These are phyloP conservation scores for Fraxinus paxiana DNA, from an alignment of 305 asterid genomes.

Conservation along the genomic window DNA sequence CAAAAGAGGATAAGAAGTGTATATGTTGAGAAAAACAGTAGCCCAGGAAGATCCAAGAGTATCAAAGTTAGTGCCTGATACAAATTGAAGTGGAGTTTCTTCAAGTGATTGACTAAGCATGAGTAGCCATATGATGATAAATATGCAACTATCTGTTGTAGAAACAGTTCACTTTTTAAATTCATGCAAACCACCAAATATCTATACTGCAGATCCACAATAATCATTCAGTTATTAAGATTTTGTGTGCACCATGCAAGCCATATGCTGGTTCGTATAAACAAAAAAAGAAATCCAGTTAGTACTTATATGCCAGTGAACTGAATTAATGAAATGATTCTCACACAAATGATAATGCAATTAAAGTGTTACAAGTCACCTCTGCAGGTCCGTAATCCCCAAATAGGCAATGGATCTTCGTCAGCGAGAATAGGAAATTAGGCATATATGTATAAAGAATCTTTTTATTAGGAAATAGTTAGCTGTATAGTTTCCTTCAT, in stretches of 20 bases:
- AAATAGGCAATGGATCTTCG: neutral
- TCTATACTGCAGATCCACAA: slow-evolving; percentile 6
- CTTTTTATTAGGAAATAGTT: neutral
- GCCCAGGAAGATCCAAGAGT: slow-evolving; percentile 79
- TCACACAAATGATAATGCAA: slow-evolving; percentile 1
- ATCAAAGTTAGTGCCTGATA: slow-evolving; percentile 62
- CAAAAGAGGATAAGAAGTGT: slow-evolving; percentile 91
- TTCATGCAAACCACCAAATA: neutral
- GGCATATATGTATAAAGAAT: neutral
- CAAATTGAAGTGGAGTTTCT: neutral
- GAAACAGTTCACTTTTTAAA: neutral
- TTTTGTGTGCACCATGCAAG: neutral
- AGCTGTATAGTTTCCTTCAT: neutral
- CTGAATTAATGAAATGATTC: slow-evolving; percentile 16
- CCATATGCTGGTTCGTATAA: slow-evolving; percentile 13
- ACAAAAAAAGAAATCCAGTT: neutral
- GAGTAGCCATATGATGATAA: neutral
- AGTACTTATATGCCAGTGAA: neutral
- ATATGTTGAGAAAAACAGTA: slow-evolving; percentile 87
- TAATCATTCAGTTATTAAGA: neutral
- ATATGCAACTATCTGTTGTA: neutral
- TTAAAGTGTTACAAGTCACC: slow-evolving; percentile 10
- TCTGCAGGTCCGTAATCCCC: slow-evolving; percentile 1
- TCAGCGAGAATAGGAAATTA: neutral
- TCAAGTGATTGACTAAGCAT: neutral